Base-by-base conservation (phyloP, 371 early-diverging fungal species). In the Globomyces sp. region DNA sequence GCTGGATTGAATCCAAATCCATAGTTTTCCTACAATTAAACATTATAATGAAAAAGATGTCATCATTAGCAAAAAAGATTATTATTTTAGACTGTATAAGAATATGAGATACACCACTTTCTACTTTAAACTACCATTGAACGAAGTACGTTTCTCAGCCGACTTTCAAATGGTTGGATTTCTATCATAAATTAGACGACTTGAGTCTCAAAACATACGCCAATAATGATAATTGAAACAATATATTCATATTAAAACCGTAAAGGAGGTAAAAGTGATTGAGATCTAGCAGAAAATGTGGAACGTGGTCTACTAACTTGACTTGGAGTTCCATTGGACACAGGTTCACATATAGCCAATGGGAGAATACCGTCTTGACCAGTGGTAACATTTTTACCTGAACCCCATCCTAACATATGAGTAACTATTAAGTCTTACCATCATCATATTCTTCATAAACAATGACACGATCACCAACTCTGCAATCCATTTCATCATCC, bases 391-490 rank as follows among this genome's bases (percentile, higher is more conserved):
- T 76, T 76, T 36, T 65, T 41, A 2, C 73, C 75, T 46, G 64
- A 57, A 10, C 67, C 73, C 78, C 78, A 78, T 6, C 78, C 76
- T 60, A 39, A 5, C 5, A 9, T 57, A 24, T 24, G 24, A 24
- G 24, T 24, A 10, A 67, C 44, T 59, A 24, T 8, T n/a, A 50
- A 43, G 11, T 58, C 36, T 49, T 55, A 48, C 68, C 68, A 69
- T 78, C 78, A 55, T 78, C 78, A 55, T 64, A 76, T 58, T 68
- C 70, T 64, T 77, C 77, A 36, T 71, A 68, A 40, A 78, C 64
- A 4, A 65, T 59, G n/a, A 78, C 44, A 36, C 73, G 58, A 48
- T 78, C 78, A 1, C 78, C 78, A 11, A 63, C 55, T 2, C 34
- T 24, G 50, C 72, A 65, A 3, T 66, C 40, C 37, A 75, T 61